phyloP scores from a whole-genome alignment of 768 basidiomycete genomes.

The Lentinula raphanica region DNA sequence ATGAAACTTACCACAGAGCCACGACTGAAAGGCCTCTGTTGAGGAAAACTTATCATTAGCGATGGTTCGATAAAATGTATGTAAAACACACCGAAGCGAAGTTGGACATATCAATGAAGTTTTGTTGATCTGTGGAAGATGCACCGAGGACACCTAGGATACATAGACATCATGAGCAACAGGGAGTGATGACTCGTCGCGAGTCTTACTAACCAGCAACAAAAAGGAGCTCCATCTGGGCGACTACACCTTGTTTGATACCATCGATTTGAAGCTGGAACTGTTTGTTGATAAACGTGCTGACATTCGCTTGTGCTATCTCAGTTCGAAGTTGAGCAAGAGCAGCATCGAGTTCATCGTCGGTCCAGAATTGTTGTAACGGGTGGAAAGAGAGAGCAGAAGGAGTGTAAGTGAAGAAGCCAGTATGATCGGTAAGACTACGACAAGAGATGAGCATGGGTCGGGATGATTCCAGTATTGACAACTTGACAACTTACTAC shows the following conservation, averaged over 20 bases:
- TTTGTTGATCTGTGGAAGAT: neutral
- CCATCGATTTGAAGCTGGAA: neutral
- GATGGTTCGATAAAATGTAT: neutral
- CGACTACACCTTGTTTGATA: neutral
- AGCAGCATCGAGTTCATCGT: neutral
- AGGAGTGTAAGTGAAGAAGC: neutral
- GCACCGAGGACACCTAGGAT: neutral
- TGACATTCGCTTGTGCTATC: neutral
- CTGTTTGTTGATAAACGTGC: neutral
- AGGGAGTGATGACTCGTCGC: neutral
- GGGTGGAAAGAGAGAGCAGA: conserved; percentile 1
- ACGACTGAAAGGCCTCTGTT: conserved; percentile 3
- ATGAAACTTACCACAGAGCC: conserved; percentile 1
- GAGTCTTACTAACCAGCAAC: too few species aligned
- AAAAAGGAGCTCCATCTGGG: neutral
- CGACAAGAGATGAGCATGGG: neutral
- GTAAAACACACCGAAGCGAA: neutral
- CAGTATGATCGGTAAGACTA: neutral
- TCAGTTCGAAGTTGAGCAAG: neutral
- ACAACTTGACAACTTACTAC: neutral
- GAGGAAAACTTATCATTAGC: neutral
- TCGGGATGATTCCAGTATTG: neutral
- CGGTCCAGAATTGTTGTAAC: neutral
- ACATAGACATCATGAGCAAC: neutral
- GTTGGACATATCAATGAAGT: neutral